Base-by-base conservation (phyloP, 2,329 filamentous ascomycete species). In the Curvularia sp. region DNA sequence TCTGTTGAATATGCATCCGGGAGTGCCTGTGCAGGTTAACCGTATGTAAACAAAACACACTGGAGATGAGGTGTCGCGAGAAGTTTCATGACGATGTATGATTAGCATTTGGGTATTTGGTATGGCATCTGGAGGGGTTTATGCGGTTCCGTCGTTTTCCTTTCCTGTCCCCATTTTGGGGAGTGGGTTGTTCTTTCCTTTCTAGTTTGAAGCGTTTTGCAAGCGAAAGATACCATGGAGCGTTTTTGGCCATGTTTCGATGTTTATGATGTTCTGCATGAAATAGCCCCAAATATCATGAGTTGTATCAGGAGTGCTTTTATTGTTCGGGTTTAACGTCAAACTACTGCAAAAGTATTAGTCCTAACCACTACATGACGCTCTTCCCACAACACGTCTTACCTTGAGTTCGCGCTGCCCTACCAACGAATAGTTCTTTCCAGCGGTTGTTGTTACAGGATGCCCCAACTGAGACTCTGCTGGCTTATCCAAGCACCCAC, bases 1-100 rank as follows among this genome's bases (percentile, higher is more conserved):
- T 62, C 26, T 76, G 61, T 43, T 76, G 50, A 76, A 76, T 61
- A 76, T 76, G 74, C 74, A 76, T 67, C 74, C 74, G 0, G 74
- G 74, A 1, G 74, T 76, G 43, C 74, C 74, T 42, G 74, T 76
- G 57, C 65, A 73, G 58, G 61, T 63, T 49, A 58, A 42, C 50
- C 43, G 61, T 0, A 61, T 63, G 58, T 63, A 18, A 57, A 53
- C 18, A 12, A 3, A 49, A 12, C 15, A 3, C 0, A 5, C 1
- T 35, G 10, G 10, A 8, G 33, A 33, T 13, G 50, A 41, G 26
- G 41, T 46, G 42, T 30, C 39, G 20, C 24, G 15, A 13, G 41
- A 13, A n/a, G 39, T 33, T 24, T 49, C 12, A 24, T 5, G 31
- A 50, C 22, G 31, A 18, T 38, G 9, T 43, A 48, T 42, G 55